Evolutionary conservation across 1,139 yeast species (phyloP), one percentile per base, ranked within the genome.

Genomic region (Scheffersomyces cryptocercus): DNA sequence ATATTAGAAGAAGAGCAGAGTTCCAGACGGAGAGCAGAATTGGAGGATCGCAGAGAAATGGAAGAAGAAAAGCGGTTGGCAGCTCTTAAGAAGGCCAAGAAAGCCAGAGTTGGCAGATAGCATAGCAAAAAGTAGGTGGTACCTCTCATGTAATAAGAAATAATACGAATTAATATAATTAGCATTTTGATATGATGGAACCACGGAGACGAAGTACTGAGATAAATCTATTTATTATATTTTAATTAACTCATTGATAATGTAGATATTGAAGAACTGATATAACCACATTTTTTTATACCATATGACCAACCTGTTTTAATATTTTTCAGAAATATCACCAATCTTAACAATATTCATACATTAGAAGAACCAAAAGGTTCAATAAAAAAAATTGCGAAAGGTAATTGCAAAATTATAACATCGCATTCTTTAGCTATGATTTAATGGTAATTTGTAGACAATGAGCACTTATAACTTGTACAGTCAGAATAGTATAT

Each of bases 1-100:
- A 81, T 91, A 34, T 68, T 89, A 36, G 88, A 80, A 42, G 98
- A 91, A 58, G 98, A 91, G 62, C 77, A 69, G 51, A 63, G 79
- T 36, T 85, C 96, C 4, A 73, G 82, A 40, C 70, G 67, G 11
- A 61, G 56, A 26, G 96, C 90, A 0, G 75, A 77, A 52, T 51
- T 72, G 37, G 96, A 88, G 57, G 96, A 88, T 54, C 70, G 72
- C 43, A 65, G 70, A 41, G 95, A 87, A 57, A 75, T 76, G 55
- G 78, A 69, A 44, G 79, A 79, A 60, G 82, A 87, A 51, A 45
- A 43, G 38, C 43, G 52, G 15, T 53, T 66, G 45, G 73, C 73
- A 6, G 67, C 59, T n/a, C 44, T 59, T 42, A 70, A 70, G 48
- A 52, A 51, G 41, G 60, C 59, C 37, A 53, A 62, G 35, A 58